phyloP scores from a whole-genome alignment of 2,329 filamentous ascomycete species.

The Teratosphaeria nubilosa region DNA sequence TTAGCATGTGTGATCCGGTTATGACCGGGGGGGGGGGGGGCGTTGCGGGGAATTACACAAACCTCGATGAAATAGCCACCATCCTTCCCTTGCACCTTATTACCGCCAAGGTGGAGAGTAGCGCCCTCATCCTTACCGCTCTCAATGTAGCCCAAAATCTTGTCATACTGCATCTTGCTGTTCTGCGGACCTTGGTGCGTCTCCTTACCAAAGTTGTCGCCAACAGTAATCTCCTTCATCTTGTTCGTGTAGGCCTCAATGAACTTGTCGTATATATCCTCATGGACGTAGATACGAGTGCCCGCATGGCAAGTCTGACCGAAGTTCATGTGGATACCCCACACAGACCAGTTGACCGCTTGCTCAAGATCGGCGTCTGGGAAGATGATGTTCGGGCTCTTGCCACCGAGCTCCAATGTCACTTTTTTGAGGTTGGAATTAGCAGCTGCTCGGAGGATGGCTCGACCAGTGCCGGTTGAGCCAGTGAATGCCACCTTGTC shows the following conservation, averaged over 20 bases:
- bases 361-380: slow-evolving; percentile 31
- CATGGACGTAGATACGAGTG: slow-evolving; percentile 22
- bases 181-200: slow-evolving; percentile 39
- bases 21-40: no score
- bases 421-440: slow-evolving; percentile 41
- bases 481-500: slow-evolving; percentile 72
- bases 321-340: slow-evolving; percentile 45
- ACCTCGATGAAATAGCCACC: not conserved
- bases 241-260: slow-evolving; percentile 30
- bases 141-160: slow-evolving; percentile 18
- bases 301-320: slow-evolving; percentile 18
- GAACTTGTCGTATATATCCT: slow-evolving; percentile 36
- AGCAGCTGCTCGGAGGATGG: slow-evolving; percentile 16
- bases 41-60: no score
- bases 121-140: not conserved
- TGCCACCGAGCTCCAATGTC: slow-evolving; percentile 37
- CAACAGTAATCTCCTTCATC: slow-evolving; percentile 7
- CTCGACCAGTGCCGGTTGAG: slow-evolving; percentile 55
- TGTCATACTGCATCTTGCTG: slow-evolving; percentile 38
- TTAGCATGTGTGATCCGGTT: not conserved
- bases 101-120: not conserved
- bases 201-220: slow-evolving; percentile 15
- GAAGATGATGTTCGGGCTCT: slow-evolving; percentile 33
- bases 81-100: not conserved
- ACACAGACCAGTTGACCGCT: slow-evolving; percentile 7